These are phyloP conservation scores for Gloeopeniophorella convolvens DNA, from an alignment of 768 basidiomycete genomes.

Conservation along the genomic window DNA sequence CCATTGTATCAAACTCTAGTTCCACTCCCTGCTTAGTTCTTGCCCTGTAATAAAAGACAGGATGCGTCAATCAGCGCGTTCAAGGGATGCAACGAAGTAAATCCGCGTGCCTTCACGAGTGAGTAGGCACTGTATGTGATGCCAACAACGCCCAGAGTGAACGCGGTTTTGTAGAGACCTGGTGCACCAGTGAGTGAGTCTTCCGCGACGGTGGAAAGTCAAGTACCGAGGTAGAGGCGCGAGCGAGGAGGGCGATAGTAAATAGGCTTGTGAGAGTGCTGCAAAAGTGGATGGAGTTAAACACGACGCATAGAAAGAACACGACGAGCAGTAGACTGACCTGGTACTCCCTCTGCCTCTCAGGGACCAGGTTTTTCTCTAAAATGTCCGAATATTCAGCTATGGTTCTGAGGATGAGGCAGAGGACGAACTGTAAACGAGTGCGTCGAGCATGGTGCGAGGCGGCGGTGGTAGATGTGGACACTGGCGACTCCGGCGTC, in stretches of 20 bases:
- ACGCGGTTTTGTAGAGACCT: slow-evolving; percentile 53
- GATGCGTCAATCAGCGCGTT: too few species aligned
- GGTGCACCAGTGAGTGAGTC: slow-evolving; percentile 3
- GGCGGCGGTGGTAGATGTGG: slow-evolving; percentile 6
- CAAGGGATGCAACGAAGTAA: not conserved
- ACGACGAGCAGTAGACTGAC: slow-evolving; percentile 31
- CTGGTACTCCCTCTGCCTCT: slow-evolving; percentile 63
- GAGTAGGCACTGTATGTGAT: slow-evolving; percentile 44
- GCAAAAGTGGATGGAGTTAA: not conserved
- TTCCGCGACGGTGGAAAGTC: not conserved
- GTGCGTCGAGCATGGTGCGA: slow-evolving; percentile 46
- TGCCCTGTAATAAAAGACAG: slow-evolving; percentile 2
- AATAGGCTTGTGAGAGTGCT: slow-evolving; percentile 43
- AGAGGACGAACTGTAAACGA: slow-evolving; percentile 55
- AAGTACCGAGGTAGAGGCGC: slow-evolving; percentile 57
- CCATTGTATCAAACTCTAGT: slow-evolving; percentile 4
- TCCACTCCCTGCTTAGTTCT: not conserved
- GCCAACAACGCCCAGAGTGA: slow-evolving; percentile 47
- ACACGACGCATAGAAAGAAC: not conserved
- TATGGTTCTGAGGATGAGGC: not conserved
- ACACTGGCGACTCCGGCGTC: slow-evolving; percentile 29
- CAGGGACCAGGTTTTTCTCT: slow-evolving; percentile 60
- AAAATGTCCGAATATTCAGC: slow-evolving; percentile 11
- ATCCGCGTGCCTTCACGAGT: slow-evolving; percentile 34
- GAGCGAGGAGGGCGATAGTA: slow-evolving; percentile 58